These are phyloP conservation scores for Astrephomene gubernaculifera DNA, from an alignment of 139 green algal species.

Conservation along the genomic window DNA sequence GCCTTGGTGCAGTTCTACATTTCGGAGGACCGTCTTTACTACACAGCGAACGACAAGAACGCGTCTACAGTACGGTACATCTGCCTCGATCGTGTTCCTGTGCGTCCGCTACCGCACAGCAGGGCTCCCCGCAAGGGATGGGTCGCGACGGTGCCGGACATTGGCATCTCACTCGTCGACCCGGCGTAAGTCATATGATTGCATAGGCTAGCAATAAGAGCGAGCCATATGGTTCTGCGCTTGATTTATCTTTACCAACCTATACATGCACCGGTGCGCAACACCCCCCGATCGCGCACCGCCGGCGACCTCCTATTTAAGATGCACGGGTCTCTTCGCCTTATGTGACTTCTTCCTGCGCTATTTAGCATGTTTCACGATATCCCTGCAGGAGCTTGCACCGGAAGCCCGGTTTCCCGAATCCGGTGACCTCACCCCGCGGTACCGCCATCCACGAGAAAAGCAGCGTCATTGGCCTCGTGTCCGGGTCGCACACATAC, in stretches of 20 bases:
- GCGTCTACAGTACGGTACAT: conserved; percentile 59
- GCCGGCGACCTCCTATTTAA: no score
- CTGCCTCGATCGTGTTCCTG: conserved; percentile 65
- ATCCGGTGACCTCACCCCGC: not conserved
- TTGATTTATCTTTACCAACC: no score
- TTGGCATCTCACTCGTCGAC: conserved; percentile 54
- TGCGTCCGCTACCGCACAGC: conserved; percentile 66
- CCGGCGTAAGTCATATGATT: conserved; percentile 30
- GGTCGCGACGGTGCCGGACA: conserved; percentile 48
- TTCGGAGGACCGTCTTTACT: conserved; percentile 68
- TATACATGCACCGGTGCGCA: no score
- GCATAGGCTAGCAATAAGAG: no score
- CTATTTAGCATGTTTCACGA: no score
- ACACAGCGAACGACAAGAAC: conserved; percentile 47
- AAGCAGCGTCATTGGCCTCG: conserved; percentile 56
- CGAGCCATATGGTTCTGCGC: no score
- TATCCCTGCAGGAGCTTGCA: conserved; percentile 19
- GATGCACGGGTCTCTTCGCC: no score
- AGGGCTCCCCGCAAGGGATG: conserved; percentile 29
- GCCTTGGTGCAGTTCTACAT: conserved; percentile 59
- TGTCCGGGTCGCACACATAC: conserved; percentile 70
- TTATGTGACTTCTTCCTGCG: no score
- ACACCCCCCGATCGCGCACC: no score
- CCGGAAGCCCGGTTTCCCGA: conserved; percentile 43
- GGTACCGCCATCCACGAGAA: conserved; percentile 10